A percentile compares a stretch with the other conserved stretches of the same genome.
phyloP scores from a whole-genome alignment of 495 filamentous ascomycete genomes.

The Aspergillus avenaceus region DNA sequence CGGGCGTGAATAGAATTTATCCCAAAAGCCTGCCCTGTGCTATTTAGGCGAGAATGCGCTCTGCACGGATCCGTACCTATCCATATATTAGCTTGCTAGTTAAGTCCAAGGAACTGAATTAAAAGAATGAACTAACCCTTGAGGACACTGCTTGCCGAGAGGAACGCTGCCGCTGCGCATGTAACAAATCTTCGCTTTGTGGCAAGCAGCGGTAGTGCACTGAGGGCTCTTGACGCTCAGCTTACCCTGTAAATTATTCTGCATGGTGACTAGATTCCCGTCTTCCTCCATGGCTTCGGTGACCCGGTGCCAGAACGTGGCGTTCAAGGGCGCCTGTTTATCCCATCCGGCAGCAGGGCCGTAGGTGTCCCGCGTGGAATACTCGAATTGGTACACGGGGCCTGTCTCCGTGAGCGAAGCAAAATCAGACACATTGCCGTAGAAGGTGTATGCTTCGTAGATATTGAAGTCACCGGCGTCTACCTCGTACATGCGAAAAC shows the following conservation, averaged over 20 bases:
- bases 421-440: constrained; percentile 46
- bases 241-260: constrained; percentile 54
- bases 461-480: constrained; percentile 51
- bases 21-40: too few relatives aligned
- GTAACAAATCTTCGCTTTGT: constrained; percentile 55
- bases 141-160: constrained; percentile 46
- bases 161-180: constrained; percentile 54
- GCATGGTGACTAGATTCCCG: constrained; percentile 38
- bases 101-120: background rate
- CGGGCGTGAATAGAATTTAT: too few relatives aligned
- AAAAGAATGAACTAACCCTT: constrained; percentile 33
- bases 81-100: background rate
- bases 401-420: constrained; percentile 29
- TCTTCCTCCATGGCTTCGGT: constrained; percentile 57
- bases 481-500: constrained; percentile 52
- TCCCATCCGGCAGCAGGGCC: constrained; percentile 43
- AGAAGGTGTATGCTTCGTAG: constrained; percentile 50
- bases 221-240: constrained; percentile 45
- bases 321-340: constrained; percentile 47
- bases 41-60: constrained; percentile 13
- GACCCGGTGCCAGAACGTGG: constrained; percentile 55
- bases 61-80: constrained; percentile 32
- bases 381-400: constrained; percentile 48
- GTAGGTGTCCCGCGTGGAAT: constrained; percentile 53
- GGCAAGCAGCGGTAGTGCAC: constrained; percentile 48